Evolutionary conservation across 2,329 filamentous ascomycete genomes (phyloP).

Genomic region (Rutstroemia sydowiana): DNA sequence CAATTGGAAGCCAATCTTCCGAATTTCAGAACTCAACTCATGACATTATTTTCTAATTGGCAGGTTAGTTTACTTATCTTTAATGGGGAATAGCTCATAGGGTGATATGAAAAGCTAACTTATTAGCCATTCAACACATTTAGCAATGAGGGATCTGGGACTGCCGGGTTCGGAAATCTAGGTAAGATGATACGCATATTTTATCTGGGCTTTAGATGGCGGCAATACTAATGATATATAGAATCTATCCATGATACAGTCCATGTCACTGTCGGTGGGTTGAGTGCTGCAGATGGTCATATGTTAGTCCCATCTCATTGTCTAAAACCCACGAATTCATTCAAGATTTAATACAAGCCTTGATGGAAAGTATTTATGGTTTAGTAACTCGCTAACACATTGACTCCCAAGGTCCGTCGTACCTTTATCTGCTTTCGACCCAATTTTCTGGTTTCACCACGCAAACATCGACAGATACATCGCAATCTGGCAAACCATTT

Average conservation of each 20-base stretch:
- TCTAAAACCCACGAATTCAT: not conserved
- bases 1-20: conserved; percentile 3
- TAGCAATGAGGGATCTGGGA: conserved; percentile 7
- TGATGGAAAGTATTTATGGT: too few relatives aligned
- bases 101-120: not conserved
- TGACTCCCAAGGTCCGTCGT: conserved; percentile 36
- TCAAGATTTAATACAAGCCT: too few relatives aligned
- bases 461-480: conserved; percentile 65
- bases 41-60: conserved; percentile 9
- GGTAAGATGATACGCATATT: not conserved
- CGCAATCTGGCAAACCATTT: conserved; percentile 67
- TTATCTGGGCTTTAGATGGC: not conserved
- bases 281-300: not conserved
- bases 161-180: conserved; percentile 1
- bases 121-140: conserved; percentile 5
- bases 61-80: not conserved
- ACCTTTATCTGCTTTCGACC: conserved; percentile 67
- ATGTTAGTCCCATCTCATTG: conserved; percentile 7
- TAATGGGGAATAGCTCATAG: not conserved
- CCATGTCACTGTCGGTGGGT: conserved; percentile 1
- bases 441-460: conserved; percentile 37
- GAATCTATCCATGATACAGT: conserved; percentile 10
- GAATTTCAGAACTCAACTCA: conserved; percentile 8
- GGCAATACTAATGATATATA: not conserved
- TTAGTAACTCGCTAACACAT: too few relatives aligned